A percentile compares a stretch with the other conserved stretches of the same genome.
These are phyloP conservation scores for Cordia subcordata DNA, from an alignment of 257 asterid genomes.

Conservation along the genomic window DNA sequence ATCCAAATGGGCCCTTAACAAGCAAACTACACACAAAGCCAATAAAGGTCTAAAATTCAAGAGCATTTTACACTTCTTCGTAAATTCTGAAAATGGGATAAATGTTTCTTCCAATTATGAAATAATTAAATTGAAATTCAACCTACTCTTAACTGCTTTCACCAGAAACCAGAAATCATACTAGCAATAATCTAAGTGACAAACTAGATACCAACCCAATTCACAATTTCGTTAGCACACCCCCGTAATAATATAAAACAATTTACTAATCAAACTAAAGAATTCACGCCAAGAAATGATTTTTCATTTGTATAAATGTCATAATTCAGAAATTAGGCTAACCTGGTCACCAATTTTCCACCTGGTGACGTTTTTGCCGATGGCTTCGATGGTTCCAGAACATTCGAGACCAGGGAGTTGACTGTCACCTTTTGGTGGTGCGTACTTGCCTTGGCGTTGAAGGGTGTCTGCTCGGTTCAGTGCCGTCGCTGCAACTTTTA, in stretches of 20 bases:
- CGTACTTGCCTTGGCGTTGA: conserved; percentile 72
- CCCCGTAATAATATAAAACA: background rate
- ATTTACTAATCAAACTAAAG: background rate
- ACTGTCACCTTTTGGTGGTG: conserved; percentile 72
- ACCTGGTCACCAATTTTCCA: conserved; percentile 97
- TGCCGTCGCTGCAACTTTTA: conserved; percentile 74
- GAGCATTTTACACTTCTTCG: too few species aligned
- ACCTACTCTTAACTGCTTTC: too few species aligned
- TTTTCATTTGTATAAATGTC: background rate
- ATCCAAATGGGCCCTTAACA: too few species aligned
- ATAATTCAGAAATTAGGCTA: background rate
- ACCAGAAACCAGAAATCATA: too few species aligned
- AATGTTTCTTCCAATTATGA: too few species aligned
- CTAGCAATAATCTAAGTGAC: too few species aligned
- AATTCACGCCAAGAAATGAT: background rate
- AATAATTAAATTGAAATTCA: too few species aligned
- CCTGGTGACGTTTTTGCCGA: conserved; percentile 59
- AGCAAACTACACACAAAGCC: background rate
- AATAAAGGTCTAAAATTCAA: too few species aligned
- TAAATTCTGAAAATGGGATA: too few species aligned
- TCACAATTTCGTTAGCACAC: background rate
- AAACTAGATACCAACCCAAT: background rate
- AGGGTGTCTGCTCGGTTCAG: conserved; percentile 79
- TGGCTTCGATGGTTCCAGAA: conserved; percentile 76
- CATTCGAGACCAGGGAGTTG: conserved; percentile 88